phyloP scores from a whole-genome alignment of 345 rosid species.

The Camelina neglecta region DNA sequence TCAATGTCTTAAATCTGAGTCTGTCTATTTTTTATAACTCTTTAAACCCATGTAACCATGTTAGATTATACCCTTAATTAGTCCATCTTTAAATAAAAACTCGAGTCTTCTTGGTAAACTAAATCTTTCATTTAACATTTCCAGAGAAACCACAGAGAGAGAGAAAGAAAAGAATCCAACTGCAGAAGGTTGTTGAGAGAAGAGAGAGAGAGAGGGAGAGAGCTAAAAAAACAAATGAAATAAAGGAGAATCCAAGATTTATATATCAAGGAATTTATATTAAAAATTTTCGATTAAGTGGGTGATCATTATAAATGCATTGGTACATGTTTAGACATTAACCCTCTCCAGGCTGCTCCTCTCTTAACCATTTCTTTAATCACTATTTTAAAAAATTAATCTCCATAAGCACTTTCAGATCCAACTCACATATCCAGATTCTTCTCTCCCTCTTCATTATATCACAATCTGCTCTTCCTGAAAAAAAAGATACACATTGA shows the following conservation, averaged over 20 bases:
- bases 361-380: slow-evolving; percentile 54
- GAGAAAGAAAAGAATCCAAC: slow-evolving; percentile 22
- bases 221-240: slow-evolving; percentile 19
- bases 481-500: slow-evolving; percentile 25
- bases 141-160: slow-evolving; percentile 17
- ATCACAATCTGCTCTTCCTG: slow-evolving; percentile 53
- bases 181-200: slow-evolving; percentile 22
- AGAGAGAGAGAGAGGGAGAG: neutral
- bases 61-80: slow-evolving; percentile 1
- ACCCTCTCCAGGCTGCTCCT: slow-evolving; percentile 52
- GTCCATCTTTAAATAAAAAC: slow-evolving; percentile 2
- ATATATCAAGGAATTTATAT: slow-evolving; percentile 11
- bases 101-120: slow-evolving; percentile 24
- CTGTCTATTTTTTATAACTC: neutral
- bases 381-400: slow-evolving; percentile 14
- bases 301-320: slow-evolving; percentile 44
- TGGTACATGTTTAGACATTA: slow-evolving; percentile 46
- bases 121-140: neutral
- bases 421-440: slow-evolving; percentile 65
- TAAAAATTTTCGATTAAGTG: slow-evolving; percentile 29
- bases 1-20: slow-evolving; percentile 36
- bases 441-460: slow-evolving; percentile 45
- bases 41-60: slow-evolving; percentile 28
- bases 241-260: slow-evolving; percentile 36
- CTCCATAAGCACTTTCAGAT: slow-evolving; percentile 53